Conservation (phyloP, 805 yeast genomes). For the Maudiozyma serrabonitensis region DNA sequence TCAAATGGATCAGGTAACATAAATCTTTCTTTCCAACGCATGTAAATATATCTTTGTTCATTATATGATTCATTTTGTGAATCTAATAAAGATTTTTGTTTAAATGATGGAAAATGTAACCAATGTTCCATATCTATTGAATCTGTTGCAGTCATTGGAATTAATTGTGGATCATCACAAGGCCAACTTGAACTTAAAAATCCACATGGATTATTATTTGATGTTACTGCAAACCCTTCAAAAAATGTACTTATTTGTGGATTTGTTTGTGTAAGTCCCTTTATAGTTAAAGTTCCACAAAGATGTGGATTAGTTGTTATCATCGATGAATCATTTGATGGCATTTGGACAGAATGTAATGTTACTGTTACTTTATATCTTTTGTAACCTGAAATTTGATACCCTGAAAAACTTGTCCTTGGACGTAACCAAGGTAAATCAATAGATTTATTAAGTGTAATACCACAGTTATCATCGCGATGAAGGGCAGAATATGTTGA, state of each 20-base stretch:
- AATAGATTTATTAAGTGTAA: background rate
- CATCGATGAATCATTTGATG: constrained; percentile 3
- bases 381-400: constrained; percentile 28
- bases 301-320: constrained; percentile 21
- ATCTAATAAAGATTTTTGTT: constrained; percentile 15
- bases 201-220: background rate
- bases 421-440: constrained; percentile 20
- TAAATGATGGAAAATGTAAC: constrained; percentile 46
- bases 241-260: constrained; percentile 71
- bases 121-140: constrained; percentile 58
- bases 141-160: constrained; percentile 48
- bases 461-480: no score
- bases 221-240: constrained; percentile 34
- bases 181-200: background rate
- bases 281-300: constrained; percentile 58
- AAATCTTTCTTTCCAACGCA: constrained; percentile 94
- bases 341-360: constrained; percentile 47
- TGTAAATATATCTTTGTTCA: constrained; percentile 49
- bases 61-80: constrained; percentile 20
- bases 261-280: constrained; percentile 54
- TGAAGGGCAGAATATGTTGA: constrained; percentile 2
- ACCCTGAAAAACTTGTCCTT: constrained; percentile 26
- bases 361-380: constrained; percentile 45
- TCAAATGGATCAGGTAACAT: constrained; percentile 67
- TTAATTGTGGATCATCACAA: background rate